These are phyloP conservation scores for Triticum timopheevii DNA, from an alignment of 176 grass and related monocot species.

Conservation along the genomic window DNA sequence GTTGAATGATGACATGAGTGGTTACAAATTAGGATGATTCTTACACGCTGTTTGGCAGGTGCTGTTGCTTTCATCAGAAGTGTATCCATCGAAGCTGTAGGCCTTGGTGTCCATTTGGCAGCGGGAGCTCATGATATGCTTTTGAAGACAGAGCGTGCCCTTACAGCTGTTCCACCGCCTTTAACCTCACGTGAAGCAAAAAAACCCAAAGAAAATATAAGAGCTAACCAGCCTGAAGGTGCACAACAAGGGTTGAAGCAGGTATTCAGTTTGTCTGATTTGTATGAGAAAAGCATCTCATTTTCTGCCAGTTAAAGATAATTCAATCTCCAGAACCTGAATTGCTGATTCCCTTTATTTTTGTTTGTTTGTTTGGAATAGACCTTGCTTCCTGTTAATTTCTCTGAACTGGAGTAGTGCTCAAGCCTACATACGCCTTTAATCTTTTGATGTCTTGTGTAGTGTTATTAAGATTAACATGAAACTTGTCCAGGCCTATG, in stretches of 20 bases:
- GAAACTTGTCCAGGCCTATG: slow-evolving; percentile 66
- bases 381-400: not conserved
- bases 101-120: slow-evolving; percentile 91
- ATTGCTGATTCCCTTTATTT: not conserved
- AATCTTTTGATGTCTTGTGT: not conserved
- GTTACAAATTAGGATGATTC: not conserved
- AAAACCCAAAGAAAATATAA: slow-evolving; percentile 63
- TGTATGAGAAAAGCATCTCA: not conserved
- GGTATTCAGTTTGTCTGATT: slow-evolving; percentile 43
- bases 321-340: not conserved
- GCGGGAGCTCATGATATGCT: slow-evolving; percentile 92
- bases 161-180: slow-evolving; percentile 57
- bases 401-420: not conserved
- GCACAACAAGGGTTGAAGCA: slow-evolving; percentile 90
- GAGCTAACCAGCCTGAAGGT: slow-evolving; percentile 81
- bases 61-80: slow-evolving; percentile 91
- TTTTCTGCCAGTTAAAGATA: not conserved
- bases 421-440: not conserved
- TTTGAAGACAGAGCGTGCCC: slow-evolving; percentile 71
- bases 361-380: slow-evolving; percentile 10
- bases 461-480: slow-evolving; percentile 14
- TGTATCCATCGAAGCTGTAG: slow-evolving; percentile 88
- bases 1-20: not conserved
- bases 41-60: slow-evolving; percentile 51
- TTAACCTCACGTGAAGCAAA: slow-evolving; percentile 46